Conservation (phyloP, 768 basidiomycete genomes). For the Lanmaoa rubissima region DNA sequence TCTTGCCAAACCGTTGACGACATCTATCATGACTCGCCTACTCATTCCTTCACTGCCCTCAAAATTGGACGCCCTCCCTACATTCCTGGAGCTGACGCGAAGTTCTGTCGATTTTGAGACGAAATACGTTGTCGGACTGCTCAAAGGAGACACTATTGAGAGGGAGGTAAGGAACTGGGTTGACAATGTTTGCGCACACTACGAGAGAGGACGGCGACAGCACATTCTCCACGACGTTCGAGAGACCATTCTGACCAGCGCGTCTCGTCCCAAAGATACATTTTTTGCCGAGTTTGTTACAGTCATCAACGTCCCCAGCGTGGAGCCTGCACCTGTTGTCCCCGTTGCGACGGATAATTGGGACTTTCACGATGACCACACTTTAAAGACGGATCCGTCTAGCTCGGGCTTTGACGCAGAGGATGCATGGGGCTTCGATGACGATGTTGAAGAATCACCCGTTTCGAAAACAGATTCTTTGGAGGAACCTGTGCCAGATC, state of each 20-base stretch:
- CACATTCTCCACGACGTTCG: constrained; percentile 65
- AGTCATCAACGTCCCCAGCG: background rate
- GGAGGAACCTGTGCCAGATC: constrained; percentile 35
- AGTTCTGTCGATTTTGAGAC: constrained; percentile 69
- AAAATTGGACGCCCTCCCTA: constrained; percentile 54
- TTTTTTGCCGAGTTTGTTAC: constrained; percentile 26
- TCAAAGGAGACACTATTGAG: constrained; percentile 49
- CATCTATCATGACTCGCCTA: constrained; percentile 61
- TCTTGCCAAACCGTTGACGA: constrained; percentile 58
- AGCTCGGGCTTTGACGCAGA: constrained; percentile 27
- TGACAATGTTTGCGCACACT: constrained; percentile 65
- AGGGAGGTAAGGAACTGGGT: constrained; percentile 66
- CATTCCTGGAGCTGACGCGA: constrained; percentile 56
- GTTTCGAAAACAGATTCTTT: constrained; percentile 18
- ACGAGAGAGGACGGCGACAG: constrained; percentile 72
- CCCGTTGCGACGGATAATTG: constrained; percentile 40
- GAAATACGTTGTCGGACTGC: constrained; percentile 45
- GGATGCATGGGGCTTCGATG: constrained; percentile 55
- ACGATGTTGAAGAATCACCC: constrained; percentile 33
- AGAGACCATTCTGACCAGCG: constrained; percentile 44
- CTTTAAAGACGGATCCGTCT: constrained; percentile 25
- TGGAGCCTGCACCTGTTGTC: background rate
- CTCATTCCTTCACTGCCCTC: constrained; percentile 71
- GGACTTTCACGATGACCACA: constrained; percentile 43
- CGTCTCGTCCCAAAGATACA: constrained; percentile 18